A percentile compares a stretch with the other conserved stretches of the same genome.
These are phyloP conservation scores for Xylaria arbuscula DNA, from an alignment of 2,329 filamentous ascomycete genomes.

Conservation along the genomic window DNA sequence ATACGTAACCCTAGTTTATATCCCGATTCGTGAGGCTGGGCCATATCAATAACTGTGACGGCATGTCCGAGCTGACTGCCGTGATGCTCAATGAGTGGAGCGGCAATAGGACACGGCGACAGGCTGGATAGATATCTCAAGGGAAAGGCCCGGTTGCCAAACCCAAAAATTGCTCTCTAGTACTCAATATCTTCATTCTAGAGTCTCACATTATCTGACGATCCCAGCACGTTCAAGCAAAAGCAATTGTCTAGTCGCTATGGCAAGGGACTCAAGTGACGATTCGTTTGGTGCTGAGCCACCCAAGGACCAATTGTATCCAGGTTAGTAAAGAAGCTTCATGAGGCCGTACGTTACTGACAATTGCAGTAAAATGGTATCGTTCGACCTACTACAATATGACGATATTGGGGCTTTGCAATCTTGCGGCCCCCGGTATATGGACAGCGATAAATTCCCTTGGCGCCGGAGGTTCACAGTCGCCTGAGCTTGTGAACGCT, in stretches of 20 bases:
- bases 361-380: constrained; percentile 70
- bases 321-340: constrained; percentile 24
- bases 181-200: constrained; percentile 18
- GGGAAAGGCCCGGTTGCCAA: constrained; percentile 15
- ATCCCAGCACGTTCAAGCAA: constrained; percentile 14
- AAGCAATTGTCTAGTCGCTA: constrained; percentile 18
- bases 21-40: constrained; percentile 17
- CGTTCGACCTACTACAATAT: constrained; percentile 79
- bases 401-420: constrained; percentile 76
- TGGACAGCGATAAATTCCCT: constrained; percentile 80
- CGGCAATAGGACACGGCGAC: constrained; percentile 13
- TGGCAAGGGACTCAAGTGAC: constrained; percentile 18
- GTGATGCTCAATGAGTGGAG: constrained; percentile 20
- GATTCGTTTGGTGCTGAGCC: constrained; percentile 20
- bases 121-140: constrained; percentile 20
- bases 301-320: constrained; percentile 23
- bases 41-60: constrained; percentile 19
- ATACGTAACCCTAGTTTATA: constrained; percentile 20
- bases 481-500: constrained; percentile 74
- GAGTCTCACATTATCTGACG: constrained; percentile 19
- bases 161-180: constrained; percentile 11
- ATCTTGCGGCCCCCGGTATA: constrained; percentile 76
- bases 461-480: constrained; percentile 73
- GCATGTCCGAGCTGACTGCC: constrained; percentile 22
- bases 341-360: constrained; percentile 14